Evolutionary conservation across 2,329 filamentous ascomycete species (phyloP), one percentile per base, ranked within the genome.

Genomic region (Fusarium luffae): DNA sequence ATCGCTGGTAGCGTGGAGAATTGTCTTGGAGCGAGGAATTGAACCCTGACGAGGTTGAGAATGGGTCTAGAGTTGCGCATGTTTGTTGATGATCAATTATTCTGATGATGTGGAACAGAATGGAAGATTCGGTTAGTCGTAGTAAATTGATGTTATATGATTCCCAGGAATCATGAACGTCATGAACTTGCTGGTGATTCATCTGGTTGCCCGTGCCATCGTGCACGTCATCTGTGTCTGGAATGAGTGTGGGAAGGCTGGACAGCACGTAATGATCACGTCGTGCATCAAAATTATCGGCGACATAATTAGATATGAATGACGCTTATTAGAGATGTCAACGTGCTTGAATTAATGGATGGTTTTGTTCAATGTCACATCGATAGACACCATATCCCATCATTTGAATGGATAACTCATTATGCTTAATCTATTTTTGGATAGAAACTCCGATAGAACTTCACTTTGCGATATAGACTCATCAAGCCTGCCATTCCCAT

Each of bases 1-100:
- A 58, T n/a, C 5, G n/a, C 12, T 2, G 66, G 28, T 50, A 68
- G 57, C 5, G 41, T 51, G 2, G 58, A 58, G 44, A 58, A 28
- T 27, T 19, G 41, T n/a, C 14, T 34, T n/a, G 44, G 30, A 7
- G 46, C 21, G 5, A 50, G 25, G n/a, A 44, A 44, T 10, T 46
- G 46, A 10, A n/a, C 37, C 32, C 25, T 8, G 25, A 32, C 14
- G 5, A 41, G 14, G 14, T 21, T 59, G 6, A 57, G 50, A 12
- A 46, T 14, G 7, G 37, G 41, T 41, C n/a, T 16, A 14, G 28
- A 41, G 30, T 5, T 9, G 11, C 30, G 21, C 30, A 46, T 50
- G 10, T 21, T 57, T n/a, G 1, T 19, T 32, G 19, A 23, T 32
- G 14, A 21, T 6, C 16, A 18, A 16, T 12, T 7, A 9, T 8